Percentiles rank a stretch among this genome's conserved stretches.
phyloP scores from a whole-genome alignment of 345 rosid species.

The Dipteronia sinensis region DNA sequence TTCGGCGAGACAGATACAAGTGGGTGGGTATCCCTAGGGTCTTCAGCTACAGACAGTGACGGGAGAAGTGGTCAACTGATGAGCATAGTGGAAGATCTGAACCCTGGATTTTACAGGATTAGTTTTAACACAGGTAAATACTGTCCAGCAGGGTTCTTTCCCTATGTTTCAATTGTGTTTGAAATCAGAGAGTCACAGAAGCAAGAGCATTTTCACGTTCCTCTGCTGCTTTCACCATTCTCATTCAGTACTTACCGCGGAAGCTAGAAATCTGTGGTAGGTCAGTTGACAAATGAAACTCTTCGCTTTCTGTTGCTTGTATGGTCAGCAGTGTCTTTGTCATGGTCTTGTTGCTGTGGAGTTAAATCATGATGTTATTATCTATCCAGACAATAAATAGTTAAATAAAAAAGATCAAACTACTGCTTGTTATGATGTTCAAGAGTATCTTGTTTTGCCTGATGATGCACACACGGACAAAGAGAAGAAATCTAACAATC shows the following conservation, averaged over 20 bases:
- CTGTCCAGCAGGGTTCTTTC: constrained; percentile 76
- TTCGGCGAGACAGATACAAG: constrained; percentile 39
- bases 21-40: constrained; percentile 63
- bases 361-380: neutral
- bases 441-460: neutral
- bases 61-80: constrained; percentile 85
- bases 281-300: neutral
- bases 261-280: constrained; percentile 46
- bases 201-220: constrained; percentile 87
- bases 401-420: neutral
- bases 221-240: constrained; percentile 84
- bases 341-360: neutral
- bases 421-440: neutral
- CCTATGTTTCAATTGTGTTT: constrained; percentile 74
- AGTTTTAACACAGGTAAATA: constrained; percentile 84
- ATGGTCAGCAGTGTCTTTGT: neutral
- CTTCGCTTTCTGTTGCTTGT: neutral
- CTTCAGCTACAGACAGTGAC: constrained; percentile 73
- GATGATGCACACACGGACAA: neutral
- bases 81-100: constrained; percentile 58
- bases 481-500: neutral
- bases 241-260: constrained; percentile 89
- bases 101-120: constrained; percentile 79
- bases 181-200: constrained; percentile 70
- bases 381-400: neutral